phyloP scores from a whole-genome alignment of 2,329 filamentous ascomycete species.

The Hypoxylon sp. region DNA sequence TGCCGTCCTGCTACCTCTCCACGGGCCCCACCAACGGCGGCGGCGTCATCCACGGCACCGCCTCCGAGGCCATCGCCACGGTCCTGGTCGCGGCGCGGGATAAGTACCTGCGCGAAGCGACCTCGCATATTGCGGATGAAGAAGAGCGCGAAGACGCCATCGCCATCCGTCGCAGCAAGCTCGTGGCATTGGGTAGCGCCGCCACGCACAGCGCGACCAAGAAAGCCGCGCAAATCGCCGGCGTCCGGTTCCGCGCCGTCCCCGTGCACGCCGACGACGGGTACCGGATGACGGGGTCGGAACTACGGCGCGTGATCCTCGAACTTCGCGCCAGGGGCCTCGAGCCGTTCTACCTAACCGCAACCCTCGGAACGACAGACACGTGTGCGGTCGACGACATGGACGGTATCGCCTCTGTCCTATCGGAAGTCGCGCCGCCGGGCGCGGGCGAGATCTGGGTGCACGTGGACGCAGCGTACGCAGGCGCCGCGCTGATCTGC shows the following conservation, averaged over 20 bases:
- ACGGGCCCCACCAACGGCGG: constrained; percentile 80
- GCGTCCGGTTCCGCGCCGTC: constrained; percentile 83
- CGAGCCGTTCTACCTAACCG: constrained; percentile 88
- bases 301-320: constrained; percentile 73
- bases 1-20: constrained; percentile 82
- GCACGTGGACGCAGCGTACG: constrained; percentile 94
- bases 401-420: constrained; percentile 70
- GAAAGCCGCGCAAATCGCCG: constrained; percentile 88
- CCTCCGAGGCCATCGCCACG: constrained; percentile 88
- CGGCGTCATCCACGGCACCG: constrained; percentile 94
- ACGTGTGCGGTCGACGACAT: constrained; percentile 92
- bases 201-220: constrained; percentile 87
- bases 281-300: constrained; percentile 77
- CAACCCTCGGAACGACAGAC: constrained; percentile 87
- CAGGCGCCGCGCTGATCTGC: constrained; percentile 85
- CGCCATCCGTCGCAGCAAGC: constrained; percentile 74
- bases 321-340: constrained; percentile 77
- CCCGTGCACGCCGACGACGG: constrained; percentile 73
- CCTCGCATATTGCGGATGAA: constrained; percentile 62
- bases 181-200: constrained; percentile 86
- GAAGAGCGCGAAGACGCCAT: constrained; percentile 78
- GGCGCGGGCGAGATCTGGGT: constrained; percentile 80
- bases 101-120: constrained; percentile 76
- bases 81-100: constrained; percentile 91
- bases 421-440: constrained; percentile 55